phyloP scores from a whole-genome alignment of 768 basidiomycete species.

The Pholiota conissans region DNA sequence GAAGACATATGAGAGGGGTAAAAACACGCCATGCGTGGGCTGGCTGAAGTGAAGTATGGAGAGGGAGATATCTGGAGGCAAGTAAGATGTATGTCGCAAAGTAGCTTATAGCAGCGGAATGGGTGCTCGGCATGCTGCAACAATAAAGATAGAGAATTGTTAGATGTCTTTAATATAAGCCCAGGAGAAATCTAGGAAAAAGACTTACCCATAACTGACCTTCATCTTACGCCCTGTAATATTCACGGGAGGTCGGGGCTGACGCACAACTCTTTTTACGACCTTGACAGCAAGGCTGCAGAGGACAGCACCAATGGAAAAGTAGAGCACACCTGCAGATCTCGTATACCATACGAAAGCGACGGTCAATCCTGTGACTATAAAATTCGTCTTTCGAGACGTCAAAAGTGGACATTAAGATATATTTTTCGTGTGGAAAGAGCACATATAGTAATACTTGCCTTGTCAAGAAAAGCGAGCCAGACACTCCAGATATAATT shows the following conservation, averaged over 20 bases:
- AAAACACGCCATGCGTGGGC: conserved; percentile 38
- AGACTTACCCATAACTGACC: conserved; percentile 61
- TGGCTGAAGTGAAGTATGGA: conserved; percentile 55
- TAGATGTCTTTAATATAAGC: no score
- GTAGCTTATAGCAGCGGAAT: conserved; percentile 68
- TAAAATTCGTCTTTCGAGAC: conserved; percentile 52
- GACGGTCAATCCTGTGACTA: conserved; percentile 54
- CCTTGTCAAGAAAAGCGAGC: conserved; percentile 41
- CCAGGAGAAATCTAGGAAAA: background rate
- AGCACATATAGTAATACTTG: conserved; percentile 16
- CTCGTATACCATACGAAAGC: conserved; percentile 55
- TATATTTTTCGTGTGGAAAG: background rate
- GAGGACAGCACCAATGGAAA: conserved; percentile 53
- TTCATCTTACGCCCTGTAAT: conserved; percentile 40
- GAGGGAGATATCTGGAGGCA: conserved; percentile 56
- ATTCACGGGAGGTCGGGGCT: conserved; percentile 53
- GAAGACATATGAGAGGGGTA: conserved; percentile 46
- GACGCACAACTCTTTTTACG: conserved; percentile 59
- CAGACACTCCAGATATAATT: conserved; percentile 21
- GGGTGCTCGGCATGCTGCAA: conserved; percentile 80
- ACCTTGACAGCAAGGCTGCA: conserved; percentile 62
- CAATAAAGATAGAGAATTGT: background rate
- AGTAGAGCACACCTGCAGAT: conserved; percentile 63
- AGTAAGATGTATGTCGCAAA: conserved; percentile 62
- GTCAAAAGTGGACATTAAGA: background rate